Evolutionary conservation across 208 protist species (phyloP).

Genomic region (Lotmaria passim): DNA sequence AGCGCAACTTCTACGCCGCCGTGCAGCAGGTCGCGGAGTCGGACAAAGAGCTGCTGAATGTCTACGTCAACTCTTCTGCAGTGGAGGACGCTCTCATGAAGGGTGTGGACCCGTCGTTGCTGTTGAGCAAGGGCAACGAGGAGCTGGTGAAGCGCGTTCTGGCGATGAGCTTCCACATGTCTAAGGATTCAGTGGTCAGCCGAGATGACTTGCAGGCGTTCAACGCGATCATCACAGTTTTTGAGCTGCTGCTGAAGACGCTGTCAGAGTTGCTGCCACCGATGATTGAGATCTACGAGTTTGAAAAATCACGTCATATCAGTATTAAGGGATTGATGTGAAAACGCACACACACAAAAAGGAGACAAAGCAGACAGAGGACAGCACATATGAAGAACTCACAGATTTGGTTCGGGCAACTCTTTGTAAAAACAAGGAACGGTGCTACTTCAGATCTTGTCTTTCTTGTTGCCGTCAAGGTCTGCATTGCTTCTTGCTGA

Average conservation of each 20-base stretch:
- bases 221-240: slow-evolving; percentile 44
- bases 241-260: slow-evolving; percentile 45
- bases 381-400: too few species aligned
- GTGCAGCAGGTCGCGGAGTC: slow-evolving; percentile 35
- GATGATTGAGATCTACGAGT: slow-evolving; percentile 60
- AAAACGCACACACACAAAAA: too few species aligned
- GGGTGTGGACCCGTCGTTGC: slow-evolving; percentile 15
- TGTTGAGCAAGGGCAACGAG: slow-evolving; percentile 26
- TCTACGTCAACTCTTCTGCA: slow-evolving; percentile 42
- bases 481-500: too few species aligned
- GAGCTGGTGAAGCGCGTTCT: slow-evolving; percentile 46
- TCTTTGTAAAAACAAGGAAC: too few species aligned
- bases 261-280: slow-evolving; percentile 36
- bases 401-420: too few species aligned
- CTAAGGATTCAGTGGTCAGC: slow-evolving; percentile 29
- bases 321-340: too few species aligned
- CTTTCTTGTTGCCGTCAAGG: too few species aligned
- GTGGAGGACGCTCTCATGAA: slow-evolving; percentile 29
- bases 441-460: too few species aligned
- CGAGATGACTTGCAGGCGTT: slow-evolving; percentile 51
- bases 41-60: slow-evolving; percentile 42
- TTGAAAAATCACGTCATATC: slow-evolving; percentile 48
- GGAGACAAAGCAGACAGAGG: not conserved
- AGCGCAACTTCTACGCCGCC: slow-evolving; percentile 65
- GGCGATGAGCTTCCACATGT: slow-evolving; percentile 59